phyloP scores from a whole-genome alignment of 2,329 filamentous ascomycete species.

The Nemania serpens region DNA sequence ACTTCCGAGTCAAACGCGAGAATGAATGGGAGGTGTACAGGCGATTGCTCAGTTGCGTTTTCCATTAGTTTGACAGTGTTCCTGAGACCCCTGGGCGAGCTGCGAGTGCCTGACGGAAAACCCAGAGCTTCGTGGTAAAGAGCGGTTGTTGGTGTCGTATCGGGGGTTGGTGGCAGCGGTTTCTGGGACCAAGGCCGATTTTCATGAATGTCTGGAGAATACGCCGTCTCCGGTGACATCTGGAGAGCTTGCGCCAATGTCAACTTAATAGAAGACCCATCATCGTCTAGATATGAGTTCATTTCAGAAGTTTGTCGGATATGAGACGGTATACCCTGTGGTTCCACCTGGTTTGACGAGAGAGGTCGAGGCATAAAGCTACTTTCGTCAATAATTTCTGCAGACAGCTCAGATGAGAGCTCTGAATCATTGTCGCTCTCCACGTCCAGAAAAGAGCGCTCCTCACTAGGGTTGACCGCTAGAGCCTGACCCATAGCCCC shows the following conservation, averaged over 20 bases:
- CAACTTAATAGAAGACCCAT: conserved; percentile 49
- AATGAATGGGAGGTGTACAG: conserved; percentile 76
- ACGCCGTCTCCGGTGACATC: conserved; percentile 47
- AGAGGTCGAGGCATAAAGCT: conserved; percentile 41
- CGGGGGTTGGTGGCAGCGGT: conserved; percentile 55
- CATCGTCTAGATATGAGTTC: conserved; percentile 25
- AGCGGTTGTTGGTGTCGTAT: conserved; percentile 51
- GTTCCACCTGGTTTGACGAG: conserved; percentile 34
- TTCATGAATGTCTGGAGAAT: conserved; percentile 47
- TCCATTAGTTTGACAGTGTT: conserved; percentile 42
- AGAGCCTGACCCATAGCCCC: conserved; percentile 46
- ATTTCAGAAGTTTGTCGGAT: conserved; percentile 12
- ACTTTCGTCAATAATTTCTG: conserved; percentile 49
- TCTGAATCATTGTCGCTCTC: conserved; percentile 59
- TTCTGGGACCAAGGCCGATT: conserved; percentile 51
- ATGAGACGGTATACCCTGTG: conserved; percentile 23
- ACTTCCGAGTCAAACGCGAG: conserved; percentile 79
- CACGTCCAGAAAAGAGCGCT: conserved; percentile 38
- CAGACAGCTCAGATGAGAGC: conserved; percentile 66
- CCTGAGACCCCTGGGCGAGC: conserved; percentile 45
- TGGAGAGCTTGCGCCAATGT: conserved; percentile 54
- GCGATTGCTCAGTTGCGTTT: conserved; percentile 45
- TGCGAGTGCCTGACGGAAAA: conserved; percentile 41
- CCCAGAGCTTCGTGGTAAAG: conserved; percentile 43
- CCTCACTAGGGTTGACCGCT: conserved; percentile 25